A percentile compares a stretch with the other conserved stretches of the same genome.
These are phyloP conservation scores for Alloascoidea hylecoeti DNA, from an alignment of 805 yeast species.

Conservation along the genomic window DNA sequence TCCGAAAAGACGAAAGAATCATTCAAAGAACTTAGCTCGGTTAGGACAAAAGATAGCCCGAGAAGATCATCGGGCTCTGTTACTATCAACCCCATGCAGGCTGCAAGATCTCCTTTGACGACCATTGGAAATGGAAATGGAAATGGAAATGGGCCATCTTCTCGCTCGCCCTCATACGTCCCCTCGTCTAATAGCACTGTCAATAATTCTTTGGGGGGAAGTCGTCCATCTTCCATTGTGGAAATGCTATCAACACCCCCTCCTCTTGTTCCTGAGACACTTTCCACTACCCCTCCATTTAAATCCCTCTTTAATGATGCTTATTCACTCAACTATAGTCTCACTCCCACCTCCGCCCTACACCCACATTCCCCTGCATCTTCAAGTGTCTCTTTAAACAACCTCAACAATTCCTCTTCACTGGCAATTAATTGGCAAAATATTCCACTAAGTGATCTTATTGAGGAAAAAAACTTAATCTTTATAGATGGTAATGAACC, in stretches of 20 bases:
- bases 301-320: neutral
- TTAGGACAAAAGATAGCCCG: too few relatives aligned
- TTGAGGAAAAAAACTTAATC: conserved; percentile 67
- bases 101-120: too few relatives aligned
- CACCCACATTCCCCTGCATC: neutral
- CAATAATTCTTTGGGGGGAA: too few relatives aligned
- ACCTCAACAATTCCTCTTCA: conserved; percentile 14
- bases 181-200: too few relatives aligned
- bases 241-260: neutral
- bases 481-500: conserved; percentile 51
- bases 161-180: too few relatives aligned
- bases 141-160: too few relatives aligned
- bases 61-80: too few relatives aligned
- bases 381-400: neutral
- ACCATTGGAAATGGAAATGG: too few relatives aligned
- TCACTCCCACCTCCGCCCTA: neutral
- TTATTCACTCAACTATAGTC: neutral
- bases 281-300: neutral
- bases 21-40: too few relatives aligned
- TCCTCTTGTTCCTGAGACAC: neutral
- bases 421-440: conserved; percentile 65
- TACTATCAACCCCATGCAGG: too few relatives aligned
- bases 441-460: conserved; percentile 54
- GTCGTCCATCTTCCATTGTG: neutral
- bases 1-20: too few relatives aligned